Percentiles rank a stretch among this genome's conserved stretches.
Conservation (phyloP, 768 basidiomycete species). For the Auriscalpium vulgare region DNA sequence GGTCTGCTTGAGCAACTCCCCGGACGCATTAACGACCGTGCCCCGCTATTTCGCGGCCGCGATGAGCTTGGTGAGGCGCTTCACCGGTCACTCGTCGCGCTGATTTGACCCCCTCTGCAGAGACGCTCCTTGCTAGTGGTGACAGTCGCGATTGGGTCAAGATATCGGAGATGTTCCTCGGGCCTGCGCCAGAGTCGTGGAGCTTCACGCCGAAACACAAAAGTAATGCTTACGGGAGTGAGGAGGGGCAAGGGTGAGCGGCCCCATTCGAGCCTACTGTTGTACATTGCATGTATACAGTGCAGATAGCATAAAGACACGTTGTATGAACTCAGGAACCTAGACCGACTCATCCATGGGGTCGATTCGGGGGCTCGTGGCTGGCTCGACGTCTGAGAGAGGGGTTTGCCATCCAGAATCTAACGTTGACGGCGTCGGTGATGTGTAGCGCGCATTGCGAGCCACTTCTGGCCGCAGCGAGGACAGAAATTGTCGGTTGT, state of each 20-base stretch:
- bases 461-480: slow-evolving; percentile 15
- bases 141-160: slow-evolving; percentile 86
- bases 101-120: slow-evolving; percentile 28
- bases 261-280: not conserved
- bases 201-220: slow-evolving; percentile 90
- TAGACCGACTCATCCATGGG: slow-evolving; percentile 7
- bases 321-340: not conserved
- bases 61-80: slow-evolving; percentile 68
- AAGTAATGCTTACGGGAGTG: slow-evolving; percentile 62
- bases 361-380: slow-evolving; percentile 8
- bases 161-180: slow-evolving; percentile 93
- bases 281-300: not conserved
- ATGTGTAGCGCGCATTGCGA: not conserved
- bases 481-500: slow-evolving; percentile 30
- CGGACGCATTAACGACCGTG: slow-evolving; percentile 79
- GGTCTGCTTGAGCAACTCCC: slow-evolving; percentile 84
- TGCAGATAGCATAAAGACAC: not conserved
- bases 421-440: slow-evolving; percentile 12
- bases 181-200: slow-evolving; percentile 78
- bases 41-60: slow-evolving; percentile 81
- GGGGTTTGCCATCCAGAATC: slow-evolving; percentile 12
- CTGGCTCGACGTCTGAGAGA: not conserved
- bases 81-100: not conserved
- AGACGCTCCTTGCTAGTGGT: slow-evolving; percentile 75
- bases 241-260: slow-evolving; percentile 53